Conservation (phyloP, 176 grass and related monocot species). For the Cenchrus fungigraminus region DNA sequence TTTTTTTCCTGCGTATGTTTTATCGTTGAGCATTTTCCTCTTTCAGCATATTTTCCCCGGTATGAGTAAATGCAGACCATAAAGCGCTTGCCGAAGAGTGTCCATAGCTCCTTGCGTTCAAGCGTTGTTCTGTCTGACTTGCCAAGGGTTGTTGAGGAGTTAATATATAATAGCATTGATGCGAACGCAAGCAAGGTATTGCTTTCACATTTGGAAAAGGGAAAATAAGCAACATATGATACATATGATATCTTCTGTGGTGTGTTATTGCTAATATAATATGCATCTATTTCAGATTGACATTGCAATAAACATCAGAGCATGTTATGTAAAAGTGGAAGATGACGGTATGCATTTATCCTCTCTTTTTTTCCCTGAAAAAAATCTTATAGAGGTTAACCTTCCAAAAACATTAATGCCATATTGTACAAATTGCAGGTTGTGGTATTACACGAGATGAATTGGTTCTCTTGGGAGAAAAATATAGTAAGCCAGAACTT, state of each 20-base stretch:
- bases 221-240: background rate
- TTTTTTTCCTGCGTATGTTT: conserved; percentile 6
- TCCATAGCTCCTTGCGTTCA: conserved; percentile 71
- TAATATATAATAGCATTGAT: conserved; percentile 88
- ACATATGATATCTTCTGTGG: conserved; percentile 1
- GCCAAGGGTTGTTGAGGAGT: conserved; percentile 82
- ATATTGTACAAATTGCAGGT: conserved; percentile 57
- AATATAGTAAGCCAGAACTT: conserved; percentile 58
- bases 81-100: conserved; percentile 57
- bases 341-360: conserved; percentile 69
- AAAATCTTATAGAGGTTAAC: conserved; percentile 10
- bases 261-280: background rate
- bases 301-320: conserved; percentile 66
- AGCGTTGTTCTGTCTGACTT: conserved; percentile 75
- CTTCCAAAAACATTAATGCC: background rate
- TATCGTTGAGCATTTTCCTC: background rate
- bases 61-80: conserved; percentile 64
- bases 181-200: conserved; percentile 74
- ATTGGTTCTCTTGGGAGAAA: conserved; percentile 87
- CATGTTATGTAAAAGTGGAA: conserved; percentile 81
- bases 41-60: conserved; percentile 20
- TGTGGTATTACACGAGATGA: conserved; percentile 92
- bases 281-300: conserved; percentile 66
- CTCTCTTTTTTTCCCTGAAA: background rate
- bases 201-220: background rate